Base-by-base conservation (phyloP, 352 stramenopile genomes). In the Stramenopiles sp. region DNA sequence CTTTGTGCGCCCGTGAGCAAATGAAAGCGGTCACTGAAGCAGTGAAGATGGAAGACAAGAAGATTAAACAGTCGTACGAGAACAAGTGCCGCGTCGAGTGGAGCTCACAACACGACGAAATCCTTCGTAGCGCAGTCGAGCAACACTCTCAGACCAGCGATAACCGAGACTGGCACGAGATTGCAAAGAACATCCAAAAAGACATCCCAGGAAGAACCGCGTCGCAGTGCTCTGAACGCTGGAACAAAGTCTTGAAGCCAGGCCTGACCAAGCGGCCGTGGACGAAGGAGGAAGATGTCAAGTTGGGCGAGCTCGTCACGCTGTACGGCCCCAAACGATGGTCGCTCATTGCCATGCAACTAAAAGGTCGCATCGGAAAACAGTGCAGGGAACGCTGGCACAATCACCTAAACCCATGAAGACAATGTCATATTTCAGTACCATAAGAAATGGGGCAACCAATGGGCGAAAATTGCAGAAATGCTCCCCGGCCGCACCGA, bases 221-320 rank as follows among this genome's bases (percentile, higher is more conserved):
- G 77, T 87, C 94, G 75, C 91, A 96, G 79, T 96, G 89, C 77
- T 82, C 97, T 48, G 92, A 97, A 77, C 88, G 93, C n/a, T 98
- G 92, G 92, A 94, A 97, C 79, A 93, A 93, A 76, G 86, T 93
- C 68, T 84, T 93, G 43, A 93, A 93, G 76, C 87, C 87, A 0
- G 86, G 86, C 18, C 76, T 92, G 37, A 86, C 92, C 32, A 94
- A 94, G 2, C 35, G 73, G 37, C 30, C 63, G 12, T 76, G 74
- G 32, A 53, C 49, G 25, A 25, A 32, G 79, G 33, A 75, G 77
- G 87, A 94, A 81, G 92, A 94, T 69, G 85, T 89, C 32, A 88
- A 92, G 75, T 81, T 94, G 12, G 86, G 89, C 79, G 84, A 92
- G 74, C 78, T 93, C 25, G 88, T 94, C 63, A 88, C 89, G 77